Percentiles rank a stretch among this genome's conserved stretches.
Evolutionary conservation across 192 early-diverging fungal genomes (phyloP).

Genomic region (Umbelopsis vinacea): DNA sequence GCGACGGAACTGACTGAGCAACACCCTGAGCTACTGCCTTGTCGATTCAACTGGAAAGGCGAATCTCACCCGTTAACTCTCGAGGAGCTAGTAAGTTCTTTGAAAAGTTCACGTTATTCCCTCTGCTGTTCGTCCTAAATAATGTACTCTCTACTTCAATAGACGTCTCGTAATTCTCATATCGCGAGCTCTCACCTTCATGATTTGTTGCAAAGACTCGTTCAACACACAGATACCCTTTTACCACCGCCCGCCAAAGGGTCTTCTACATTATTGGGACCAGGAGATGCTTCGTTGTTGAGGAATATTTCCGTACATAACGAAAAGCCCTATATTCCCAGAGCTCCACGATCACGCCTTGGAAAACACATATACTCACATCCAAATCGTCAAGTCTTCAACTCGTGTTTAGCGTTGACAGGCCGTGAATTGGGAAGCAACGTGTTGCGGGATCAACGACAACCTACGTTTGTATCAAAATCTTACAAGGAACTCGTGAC

Average conservation of each 20-base stretch:
- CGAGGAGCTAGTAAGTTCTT: constrained; percentile 60
- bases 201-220: constrained; percentile 43
- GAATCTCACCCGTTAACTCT: constrained; percentile 51
- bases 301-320: background rate
- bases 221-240: constrained; percentile 36
- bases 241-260: constrained; percentile 27
- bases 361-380: background rate
- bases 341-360: constrained; percentile 29
- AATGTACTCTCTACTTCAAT: constrained; percentile 4
- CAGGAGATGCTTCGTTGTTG: constrained; percentile 38
- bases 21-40: constrained; percentile 58
- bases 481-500: constrained; percentile 54
- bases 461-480: constrained; percentile 33
- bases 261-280: constrained; percentile 31
- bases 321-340: constrained; percentile 16
- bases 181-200: constrained; percentile 34
- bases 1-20: constrained; percentile 48
- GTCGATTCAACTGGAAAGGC: constrained; percentile 75
- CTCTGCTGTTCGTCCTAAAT: constrained; percentile 33
- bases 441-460: constrained; percentile 15
- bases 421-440: constrained; percentile 38
- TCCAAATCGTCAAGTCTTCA: background rate
- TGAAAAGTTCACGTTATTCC: constrained; percentile 29
- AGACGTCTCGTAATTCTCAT: constrained; percentile 24
- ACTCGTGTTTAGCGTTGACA: constrained; percentile 5